Evolutionary conservation across 2,329 filamentous ascomycete genomes (phyloP).

Genomic region (Ceratocystis eucalypticola): DNA sequence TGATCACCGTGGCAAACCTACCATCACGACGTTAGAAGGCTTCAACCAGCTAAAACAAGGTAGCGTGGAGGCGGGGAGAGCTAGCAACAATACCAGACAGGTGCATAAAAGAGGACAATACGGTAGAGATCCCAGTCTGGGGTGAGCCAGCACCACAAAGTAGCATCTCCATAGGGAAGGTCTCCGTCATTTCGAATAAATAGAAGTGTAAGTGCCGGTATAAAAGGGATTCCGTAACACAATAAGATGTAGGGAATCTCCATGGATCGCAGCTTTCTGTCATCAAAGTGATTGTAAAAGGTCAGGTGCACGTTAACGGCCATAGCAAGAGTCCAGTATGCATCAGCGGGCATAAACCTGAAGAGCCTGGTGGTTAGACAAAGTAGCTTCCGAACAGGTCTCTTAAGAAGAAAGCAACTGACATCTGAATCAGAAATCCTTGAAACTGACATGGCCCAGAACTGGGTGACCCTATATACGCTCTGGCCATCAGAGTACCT

Average conservation of each 20-base stretch:
- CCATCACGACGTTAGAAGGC: not conserved
- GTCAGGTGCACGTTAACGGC: conserved; percentile 67
- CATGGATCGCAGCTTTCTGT: conserved; percentile 44
- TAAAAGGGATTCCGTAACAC: conserved; percentile 56
- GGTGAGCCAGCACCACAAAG: conserved; percentile 67
- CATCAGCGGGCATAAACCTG: conserved; percentile 61
- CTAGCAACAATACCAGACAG: conserved; percentile 37
- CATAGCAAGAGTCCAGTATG: conserved; percentile 63
- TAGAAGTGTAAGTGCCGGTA: conserved; percentile 50
- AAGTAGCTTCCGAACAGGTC: not conserved
- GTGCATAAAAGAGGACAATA: conserved; percentile 56
- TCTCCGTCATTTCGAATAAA: conserved; percentile 39
- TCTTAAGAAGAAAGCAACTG: conserved; percentile 24
- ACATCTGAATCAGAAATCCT: conserved; percentile 73
- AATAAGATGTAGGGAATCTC: conserved; percentile 52
- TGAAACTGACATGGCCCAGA: conserved; percentile 56
- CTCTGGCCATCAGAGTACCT: conserved; percentile 57
- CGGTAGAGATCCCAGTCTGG: conserved; percentile 51
- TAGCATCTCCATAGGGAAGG: conserved; percentile 55
- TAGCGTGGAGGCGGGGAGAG: not conserved
- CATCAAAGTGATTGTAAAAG: conserved; percentile 57
- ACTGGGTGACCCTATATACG: conserved; percentile 37
- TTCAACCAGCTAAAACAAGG: not conserved
- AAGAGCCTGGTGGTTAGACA: not conserved
- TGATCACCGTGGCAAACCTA: conserved; percentile 20